Base-by-base conservation (phyloP, 352 stramenopile species). In the Globisporangium paddicum region DNA sequence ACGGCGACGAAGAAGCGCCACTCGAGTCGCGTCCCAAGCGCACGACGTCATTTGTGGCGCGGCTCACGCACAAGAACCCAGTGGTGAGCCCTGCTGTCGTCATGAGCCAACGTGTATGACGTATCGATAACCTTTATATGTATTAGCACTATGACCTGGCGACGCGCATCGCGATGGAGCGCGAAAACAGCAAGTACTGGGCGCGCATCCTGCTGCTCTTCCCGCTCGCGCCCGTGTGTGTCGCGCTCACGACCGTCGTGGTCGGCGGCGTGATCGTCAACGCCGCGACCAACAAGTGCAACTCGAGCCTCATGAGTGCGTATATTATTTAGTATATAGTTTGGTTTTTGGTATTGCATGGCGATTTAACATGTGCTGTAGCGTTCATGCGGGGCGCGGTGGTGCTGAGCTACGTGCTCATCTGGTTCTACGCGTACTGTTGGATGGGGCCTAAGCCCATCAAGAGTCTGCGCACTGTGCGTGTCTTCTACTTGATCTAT, bases 111-210 rank as follows among this genome's bases (percentile, higher is more conserved):
- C 21, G 50, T 42, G 7, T 46, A 2, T 46, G 14, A n/a, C n/a
- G n/a, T n/a, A n/a, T n/a, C n/a, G n/a, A n/a, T n/a, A n/a, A n/a
- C n/a, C 41, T 32, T 11, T 37, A 7, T 13, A 23, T 21, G 52
- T 21, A 23, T 16, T 37, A 85, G 75, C 60, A 67, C 21, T 67
- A 78, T 68, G 77, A 82, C 30, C 67, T 87, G n/a, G 67, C 63
- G 26, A 68, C 73, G 41, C 72, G 75, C 37, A 81, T 88, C 64
- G 64, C 62, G 13, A 66, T 69, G 18, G 78, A 85, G 64, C 74
- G 70, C 35, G 75, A 87, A 61, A 87, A 81, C 63, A 85, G 67
- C 63, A 87, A 86, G 60, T 89, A 90, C 52, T 89, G 81, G 78
- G 77, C 78, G 2, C 64, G 69, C 18, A 68, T 90, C 21, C 60